Conservation (phyloP, 2,329 filamentous ascomycete species). For the Fusarium staphyleae region DNA sequence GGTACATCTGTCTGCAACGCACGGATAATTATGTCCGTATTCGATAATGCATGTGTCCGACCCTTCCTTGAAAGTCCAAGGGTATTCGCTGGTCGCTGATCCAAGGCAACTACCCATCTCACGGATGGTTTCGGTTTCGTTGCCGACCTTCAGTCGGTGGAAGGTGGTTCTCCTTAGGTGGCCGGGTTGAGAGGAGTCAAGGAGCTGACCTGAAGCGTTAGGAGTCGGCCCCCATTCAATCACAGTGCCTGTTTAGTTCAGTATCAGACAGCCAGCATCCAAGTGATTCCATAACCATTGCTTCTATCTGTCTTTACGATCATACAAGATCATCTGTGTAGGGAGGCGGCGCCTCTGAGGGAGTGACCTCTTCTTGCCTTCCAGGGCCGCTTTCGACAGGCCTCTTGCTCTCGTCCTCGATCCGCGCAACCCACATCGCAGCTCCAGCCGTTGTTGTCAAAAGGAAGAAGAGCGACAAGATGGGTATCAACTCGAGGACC, state of each 20-base stretch:
- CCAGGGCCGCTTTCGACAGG: conserved; percentile 14
- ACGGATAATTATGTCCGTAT: not conserved
- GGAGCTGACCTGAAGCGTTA: no score
- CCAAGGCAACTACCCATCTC: not conserved
- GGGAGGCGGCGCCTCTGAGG: conserved; percentile 36
- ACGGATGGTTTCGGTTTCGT: not conserved
- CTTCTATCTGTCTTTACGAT: not conserved
- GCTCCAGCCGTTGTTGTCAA: conserved; percentile 85
- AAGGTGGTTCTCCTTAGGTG: not conserved
- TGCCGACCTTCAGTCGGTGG: not conserved
- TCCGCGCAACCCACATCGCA: conserved; percentile 82
- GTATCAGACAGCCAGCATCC: not conserved
- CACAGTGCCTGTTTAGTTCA: not conserved
- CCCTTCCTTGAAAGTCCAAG: no score
- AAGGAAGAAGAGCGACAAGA: conserved; percentile 93
- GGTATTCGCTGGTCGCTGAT: no score
- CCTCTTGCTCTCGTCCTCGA: conserved; percentile 67
- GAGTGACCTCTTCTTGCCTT: conserved; percentile 21
- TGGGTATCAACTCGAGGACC: conserved; percentile 83
- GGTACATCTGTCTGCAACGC: not conserved
- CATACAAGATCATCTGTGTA: conserved; percentile 43
- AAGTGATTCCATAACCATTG: not conserved
- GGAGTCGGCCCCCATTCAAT: not conserved
- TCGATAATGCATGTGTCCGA: no score
- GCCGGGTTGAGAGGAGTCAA: not conserved